A percentile compares a stretch with the other conserved stretches of the same genome.
Conservation (phyloP, 352 stramenopile genomes). For the Phytophthora tentaculata region DNA sequence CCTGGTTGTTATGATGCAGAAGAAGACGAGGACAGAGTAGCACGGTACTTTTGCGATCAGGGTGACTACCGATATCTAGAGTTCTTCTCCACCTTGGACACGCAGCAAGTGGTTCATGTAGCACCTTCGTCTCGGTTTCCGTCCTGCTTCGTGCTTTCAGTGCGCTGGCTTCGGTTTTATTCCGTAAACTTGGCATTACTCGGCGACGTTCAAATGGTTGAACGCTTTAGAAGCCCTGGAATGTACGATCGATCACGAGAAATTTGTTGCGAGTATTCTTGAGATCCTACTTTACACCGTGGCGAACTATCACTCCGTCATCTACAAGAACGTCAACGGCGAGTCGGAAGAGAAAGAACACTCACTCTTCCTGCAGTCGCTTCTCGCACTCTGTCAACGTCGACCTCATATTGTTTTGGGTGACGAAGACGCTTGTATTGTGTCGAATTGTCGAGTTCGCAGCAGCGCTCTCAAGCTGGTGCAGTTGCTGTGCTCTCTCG, state of each 20-base stretch:
- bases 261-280: slow-evolving; percentile 9
- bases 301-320: slow-evolving; percentile 19
- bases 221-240: neutral
- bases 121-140: slow-evolving; percentile 20
- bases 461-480: slow-evolving; percentile 30
- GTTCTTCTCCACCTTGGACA: slow-evolving; percentile 13
- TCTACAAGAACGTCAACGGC: slow-evolving; percentile 23
- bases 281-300: slow-evolving; percentile 25
- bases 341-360: slow-evolving; percentile 20
- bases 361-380: slow-evolving; percentile 17
- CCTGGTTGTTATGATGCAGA: neutral
- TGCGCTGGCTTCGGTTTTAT: slow-evolving; percentile 40
- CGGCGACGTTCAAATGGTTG: slow-evolving; percentile 1
- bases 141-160: slow-evolving; percentile 33
- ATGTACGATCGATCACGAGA: slow-evolving; percentile 7
- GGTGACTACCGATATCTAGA: slow-evolving; percentile 17
- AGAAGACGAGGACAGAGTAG: neutral
- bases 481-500: slow-evolving; percentile 38
- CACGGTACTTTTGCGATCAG: slow-evolving; percentile 15
- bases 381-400: slow-evolving; percentile 24
- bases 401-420: too few species aligned
- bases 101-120: slow-evolving; percentile 4
- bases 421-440: slow-evolving; percentile 12
- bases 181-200: slow-evolving; percentile 32
- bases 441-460: slow-evolving; percentile 26